phyloP scores from a whole-genome alignment of 257 asterid genomes.

The Nicotiana paniculata region DNA sequence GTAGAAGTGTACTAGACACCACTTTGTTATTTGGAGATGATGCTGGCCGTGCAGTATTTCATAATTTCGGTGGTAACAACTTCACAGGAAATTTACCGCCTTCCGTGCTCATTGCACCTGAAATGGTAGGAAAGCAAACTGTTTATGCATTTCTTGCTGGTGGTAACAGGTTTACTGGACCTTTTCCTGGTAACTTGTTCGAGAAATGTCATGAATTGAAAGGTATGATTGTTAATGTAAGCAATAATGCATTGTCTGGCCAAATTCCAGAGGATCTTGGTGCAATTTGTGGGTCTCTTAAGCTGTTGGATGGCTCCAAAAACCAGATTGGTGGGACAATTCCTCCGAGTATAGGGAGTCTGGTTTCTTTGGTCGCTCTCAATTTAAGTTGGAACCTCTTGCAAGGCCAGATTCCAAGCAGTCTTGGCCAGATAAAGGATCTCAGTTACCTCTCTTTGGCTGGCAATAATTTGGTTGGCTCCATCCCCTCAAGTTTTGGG shows the following conservation, averaged over 20 bases:
- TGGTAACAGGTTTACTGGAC: conserved; percentile 61
- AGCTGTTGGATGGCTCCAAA: conserved; percentile 52
- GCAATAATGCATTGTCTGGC: conserved; percentile 57
- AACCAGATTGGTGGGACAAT: conserved; percentile 57
- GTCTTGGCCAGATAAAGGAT: conserved; percentile 48
- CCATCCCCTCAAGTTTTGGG: conserved; percentile 62
- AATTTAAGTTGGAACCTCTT: conserved; percentile 61
- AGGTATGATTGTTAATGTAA: conserved; percentile 58
- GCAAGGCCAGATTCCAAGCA: conserved; percentile 63
- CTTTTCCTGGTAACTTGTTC: conserved; percentile 45
- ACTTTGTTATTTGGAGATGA: conserved; percentile 34
- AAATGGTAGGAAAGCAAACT: conserved; percentile 39
- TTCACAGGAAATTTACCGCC: conserved; percentile 44
- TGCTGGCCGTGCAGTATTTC: conserved; percentile 37
- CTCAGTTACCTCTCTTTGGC: conserved; percentile 58
- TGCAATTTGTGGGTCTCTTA: conserved; percentile 44
- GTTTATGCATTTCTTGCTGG: conserved; percentile 80
- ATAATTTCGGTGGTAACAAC: conserved; percentile 69
- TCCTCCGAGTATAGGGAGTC: conserved; percentile 47
- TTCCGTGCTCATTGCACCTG: conserved; percentile 56
- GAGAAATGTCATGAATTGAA: conserved; percentile 58
- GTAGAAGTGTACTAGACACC: conserved; percentile 31
- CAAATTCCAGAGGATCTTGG: conserved; percentile 51
- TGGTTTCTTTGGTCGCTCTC: conserved; percentile 54
- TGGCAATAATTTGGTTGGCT: conserved; percentile 59